Evolutionary conservation across 2,329 filamentous ascomycete genomes (phyloP).

Genomic region (Gyromitra esculenta): DNA sequence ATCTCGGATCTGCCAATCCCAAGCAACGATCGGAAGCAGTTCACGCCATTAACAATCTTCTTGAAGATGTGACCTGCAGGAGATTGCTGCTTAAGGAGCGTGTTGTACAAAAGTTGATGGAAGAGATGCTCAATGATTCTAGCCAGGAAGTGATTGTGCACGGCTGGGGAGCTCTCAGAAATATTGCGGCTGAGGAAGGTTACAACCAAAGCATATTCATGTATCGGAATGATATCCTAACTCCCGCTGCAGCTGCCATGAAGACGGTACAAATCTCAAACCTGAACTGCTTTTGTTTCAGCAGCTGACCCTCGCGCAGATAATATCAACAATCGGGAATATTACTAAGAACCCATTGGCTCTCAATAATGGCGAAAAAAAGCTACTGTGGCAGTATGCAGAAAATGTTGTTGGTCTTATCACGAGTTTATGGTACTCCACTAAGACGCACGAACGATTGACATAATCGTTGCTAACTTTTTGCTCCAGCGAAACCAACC

Average conservation of each 20-base stretch:
- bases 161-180: slow-evolving; percentile 73
- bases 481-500: slow-evolving; percentile 66
- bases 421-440: slow-evolving; percentile 46
- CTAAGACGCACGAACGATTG: slow-evolving; percentile 1
- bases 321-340: slow-evolving; percentile 54
- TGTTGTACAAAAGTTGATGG: slow-evolving; percentile 71
- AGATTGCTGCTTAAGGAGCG: slow-evolving; percentile 74
- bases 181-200: slow-evolving; percentile 72
- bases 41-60: slow-evolving; percentile 67
- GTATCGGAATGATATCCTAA: slow-evolving; percentile 70
- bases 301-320: slow-evolving; percentile 57
- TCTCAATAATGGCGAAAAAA: slow-evolving; percentile 60
- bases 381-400: slow-evolving; percentile 63
- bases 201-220: slow-evolving; percentile 74
- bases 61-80: slow-evolving; percentile 70
- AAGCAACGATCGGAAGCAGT: slow-evolving; percentile 71
- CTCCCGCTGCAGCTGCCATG: slow-evolving; percentile 63
- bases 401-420: slow-evolving; percentile 55
- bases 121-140: slow-evolving; percentile 71
- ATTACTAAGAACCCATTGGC: slow-evolving; percentile 26
- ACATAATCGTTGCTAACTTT: slow-evolving; percentile 31
- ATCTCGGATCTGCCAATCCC: slow-evolving; percentile 69
- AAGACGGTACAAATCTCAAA: slow-evolving; percentile 63
- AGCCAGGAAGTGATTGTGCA: slow-evolving; percentile 72
- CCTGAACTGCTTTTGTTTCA: slow-evolving; percentile 61